Evolutionary conservation across 176 grass and related monocot species (phyloP).

Genomic region (Poa annua): DNA sequence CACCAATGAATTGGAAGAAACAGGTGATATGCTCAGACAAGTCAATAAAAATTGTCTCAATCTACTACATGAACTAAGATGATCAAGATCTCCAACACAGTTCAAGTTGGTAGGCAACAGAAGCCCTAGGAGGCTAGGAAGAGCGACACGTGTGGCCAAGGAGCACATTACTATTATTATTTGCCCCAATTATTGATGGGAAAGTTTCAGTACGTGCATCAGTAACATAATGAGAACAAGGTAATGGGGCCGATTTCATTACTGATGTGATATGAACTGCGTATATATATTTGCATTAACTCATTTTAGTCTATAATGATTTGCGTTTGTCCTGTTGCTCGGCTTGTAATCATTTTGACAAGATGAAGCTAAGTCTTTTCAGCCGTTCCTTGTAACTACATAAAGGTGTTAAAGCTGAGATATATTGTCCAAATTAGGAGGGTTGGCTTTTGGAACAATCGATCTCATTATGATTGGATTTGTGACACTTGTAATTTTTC

Average conservation of each 20-base stretch:
- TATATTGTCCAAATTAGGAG: not conserved
- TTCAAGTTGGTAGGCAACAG: not conserved
- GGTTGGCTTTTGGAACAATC: not conserved
- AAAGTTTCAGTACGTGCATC: not conserved
- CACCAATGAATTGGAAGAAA: too few relatives aligned
- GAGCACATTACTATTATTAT: slow-evolving; percentile 9
- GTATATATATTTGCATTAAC: not conserved
- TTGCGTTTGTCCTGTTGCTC: not conserved
- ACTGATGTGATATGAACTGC: slow-evolving; percentile 29
- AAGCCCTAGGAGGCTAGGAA: slow-evolving; percentile 18
- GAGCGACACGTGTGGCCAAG: slow-evolving; percentile 18
- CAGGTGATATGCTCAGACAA: not conserved
- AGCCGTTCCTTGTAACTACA: not conserved
- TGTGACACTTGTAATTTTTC: not conserved
- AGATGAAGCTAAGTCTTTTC: not conserved
- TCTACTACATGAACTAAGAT: not conserved
- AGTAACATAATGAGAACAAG: slow-evolving; percentile 20
- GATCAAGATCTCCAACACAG: not conserved
- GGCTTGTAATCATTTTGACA: not conserved
- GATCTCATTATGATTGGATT: not conserved
- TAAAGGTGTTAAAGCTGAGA: not conserved
- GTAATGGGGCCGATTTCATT: not conserved
- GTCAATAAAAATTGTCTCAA: not conserved
- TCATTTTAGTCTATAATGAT: not conserved
- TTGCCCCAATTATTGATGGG: slow-evolving; percentile 14